Conservation (phyloP, 805 yeast species). For the Metschnikowia shivogae region DNA sequence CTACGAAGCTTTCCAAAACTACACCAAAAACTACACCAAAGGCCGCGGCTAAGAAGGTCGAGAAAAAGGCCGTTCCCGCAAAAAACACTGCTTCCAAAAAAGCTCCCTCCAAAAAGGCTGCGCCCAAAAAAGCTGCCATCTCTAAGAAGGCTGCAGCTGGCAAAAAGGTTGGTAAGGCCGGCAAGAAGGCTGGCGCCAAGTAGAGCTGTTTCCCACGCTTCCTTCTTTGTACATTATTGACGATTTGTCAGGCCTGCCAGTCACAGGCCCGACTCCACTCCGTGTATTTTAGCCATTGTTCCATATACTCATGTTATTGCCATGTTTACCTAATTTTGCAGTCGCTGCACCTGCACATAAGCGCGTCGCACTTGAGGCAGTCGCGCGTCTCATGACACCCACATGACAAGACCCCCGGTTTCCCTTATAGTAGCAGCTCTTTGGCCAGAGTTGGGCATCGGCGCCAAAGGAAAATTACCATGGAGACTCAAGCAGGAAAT, state of each 20-base stretch:
- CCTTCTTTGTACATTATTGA: slow-evolving; percentile 13
- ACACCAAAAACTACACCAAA: neutral
- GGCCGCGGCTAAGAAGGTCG: neutral
- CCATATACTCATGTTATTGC: neutral
- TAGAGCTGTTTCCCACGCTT: neutral
- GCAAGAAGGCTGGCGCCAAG: slow-evolving; percentile 1
- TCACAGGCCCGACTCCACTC: neutral
- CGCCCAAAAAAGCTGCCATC: neutral
- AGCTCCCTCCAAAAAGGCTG: slow-evolving; percentile 3
- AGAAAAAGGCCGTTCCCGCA: neutral
- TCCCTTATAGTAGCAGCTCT: slow-evolving; percentile 80
- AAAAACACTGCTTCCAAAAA: neutral
- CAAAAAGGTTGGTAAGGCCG: slow-evolving; percentile 2
- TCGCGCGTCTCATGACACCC: neutral
- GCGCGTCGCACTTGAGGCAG: slow-evolving; percentile 1
- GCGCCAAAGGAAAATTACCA: slow-evolving; percentile 74
- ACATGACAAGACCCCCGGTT: slow-evolving; percentile 21
- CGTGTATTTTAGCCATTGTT: too few relatives aligned
- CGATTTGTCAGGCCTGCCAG: neutral
- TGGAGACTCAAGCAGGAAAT: slow-evolving; percentile 86
- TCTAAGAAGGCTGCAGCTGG: neutral
- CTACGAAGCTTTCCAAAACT: neutral
- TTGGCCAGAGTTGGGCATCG: slow-evolving; percentile 78
- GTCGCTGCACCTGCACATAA: slow-evolving; percentile 3
- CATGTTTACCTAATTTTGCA: slow-evolving; percentile 2